Evolutionary conservation across 768 basidiomycete species (phyloP).

Genomic region (Brasilioporus rufonigricans): DNA sequence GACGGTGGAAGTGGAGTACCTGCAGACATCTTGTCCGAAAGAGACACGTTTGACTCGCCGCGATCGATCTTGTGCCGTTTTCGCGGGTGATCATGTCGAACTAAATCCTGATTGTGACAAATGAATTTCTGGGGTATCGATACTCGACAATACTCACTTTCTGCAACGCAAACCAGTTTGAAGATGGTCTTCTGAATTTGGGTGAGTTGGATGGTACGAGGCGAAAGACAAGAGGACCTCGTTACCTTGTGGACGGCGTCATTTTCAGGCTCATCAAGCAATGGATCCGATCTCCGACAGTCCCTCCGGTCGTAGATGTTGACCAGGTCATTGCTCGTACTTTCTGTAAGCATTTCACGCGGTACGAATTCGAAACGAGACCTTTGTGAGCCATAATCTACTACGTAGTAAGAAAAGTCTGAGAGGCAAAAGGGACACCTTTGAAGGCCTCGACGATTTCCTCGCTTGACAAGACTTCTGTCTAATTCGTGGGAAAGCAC

Average conservation of each 20-base stretch:
- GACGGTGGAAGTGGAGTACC: background rate
- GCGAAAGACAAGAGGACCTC: background rate
- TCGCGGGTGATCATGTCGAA: slow-evolving; percentile 9
- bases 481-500: too few relatives aligned
- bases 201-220: slow-evolving; percentile 4
- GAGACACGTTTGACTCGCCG: background rate
- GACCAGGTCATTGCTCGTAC: too few relatives aligned
- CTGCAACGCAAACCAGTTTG: slow-evolving; percentile 56
- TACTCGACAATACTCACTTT: slow-evolving; percentile 37
- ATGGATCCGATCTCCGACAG: slow-evolving; percentile 21
- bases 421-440: too few relatives aligned
- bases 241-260: slow-evolving; percentile 13
- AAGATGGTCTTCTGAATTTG: slow-evolving; percentile 37
- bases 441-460: too few relatives aligned
- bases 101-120: background rate
- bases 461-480: too few relatives aligned
- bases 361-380: too few relatives aligned
- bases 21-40: background rate
- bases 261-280: slow-evolving; percentile 1
- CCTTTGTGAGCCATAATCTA: too few relatives aligned
- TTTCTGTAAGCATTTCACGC: too few relatives aligned
- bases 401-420: too few relatives aligned
- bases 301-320: too few relatives aligned
- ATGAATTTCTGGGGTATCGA: background rate
- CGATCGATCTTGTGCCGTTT: slow-evolving; percentile 21